These are phyloP conservation scores for Alternaria brassicae DNA, from an alignment of 2,329 filamentous ascomycete species.

Conservation along the genomic window DNA sequence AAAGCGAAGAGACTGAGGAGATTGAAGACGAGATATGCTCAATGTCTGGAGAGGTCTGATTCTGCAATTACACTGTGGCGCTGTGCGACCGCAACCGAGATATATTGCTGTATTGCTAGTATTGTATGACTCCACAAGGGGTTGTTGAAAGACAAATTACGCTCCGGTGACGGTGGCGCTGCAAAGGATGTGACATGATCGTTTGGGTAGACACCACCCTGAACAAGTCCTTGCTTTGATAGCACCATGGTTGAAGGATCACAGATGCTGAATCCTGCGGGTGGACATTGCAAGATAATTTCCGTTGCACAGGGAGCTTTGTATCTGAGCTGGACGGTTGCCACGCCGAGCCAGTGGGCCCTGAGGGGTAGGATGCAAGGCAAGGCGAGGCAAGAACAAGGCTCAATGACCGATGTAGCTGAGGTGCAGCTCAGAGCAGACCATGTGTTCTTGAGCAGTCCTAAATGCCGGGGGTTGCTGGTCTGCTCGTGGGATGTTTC, in stretches of 20 bases:
- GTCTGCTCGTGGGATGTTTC: conserved; percentile 2
- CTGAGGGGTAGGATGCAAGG: neutral
- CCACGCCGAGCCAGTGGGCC: neutral
- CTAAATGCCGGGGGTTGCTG: conserved; percentile 5
- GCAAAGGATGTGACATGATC: conserved; percentile 1
- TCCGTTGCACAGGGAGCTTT: conserved; percentile 6
- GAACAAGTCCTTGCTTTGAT: conserved; percentile 1
- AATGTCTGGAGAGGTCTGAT: neutral
- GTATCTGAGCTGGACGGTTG: neutral
- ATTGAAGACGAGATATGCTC: conserved; percentile 1
- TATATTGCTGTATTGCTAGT: neutral
- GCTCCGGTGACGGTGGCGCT: neutral
- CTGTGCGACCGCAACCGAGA: neutral
- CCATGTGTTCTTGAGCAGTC: conserved; percentile 11
- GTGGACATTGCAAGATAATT: conserved; percentile 11
- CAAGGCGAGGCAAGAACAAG: neutral
- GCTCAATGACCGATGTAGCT: neutral
- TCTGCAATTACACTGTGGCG: neutral
- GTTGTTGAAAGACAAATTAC: neutral
- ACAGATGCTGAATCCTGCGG: conserved; percentile 6
- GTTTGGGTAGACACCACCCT: conserved; percentile 1
- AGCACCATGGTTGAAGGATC: conserved; percentile 4
- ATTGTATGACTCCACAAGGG: neutral
- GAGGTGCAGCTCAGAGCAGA: conserved; percentile 11
- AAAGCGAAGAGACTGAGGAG: neutral